Percentiles rank a stretch among this genome's conserved stretches.
phyloP scores from a whole-genome alignment of 768 basidiomycete genomes.

The Daedaleopsis nitida region DNA sequence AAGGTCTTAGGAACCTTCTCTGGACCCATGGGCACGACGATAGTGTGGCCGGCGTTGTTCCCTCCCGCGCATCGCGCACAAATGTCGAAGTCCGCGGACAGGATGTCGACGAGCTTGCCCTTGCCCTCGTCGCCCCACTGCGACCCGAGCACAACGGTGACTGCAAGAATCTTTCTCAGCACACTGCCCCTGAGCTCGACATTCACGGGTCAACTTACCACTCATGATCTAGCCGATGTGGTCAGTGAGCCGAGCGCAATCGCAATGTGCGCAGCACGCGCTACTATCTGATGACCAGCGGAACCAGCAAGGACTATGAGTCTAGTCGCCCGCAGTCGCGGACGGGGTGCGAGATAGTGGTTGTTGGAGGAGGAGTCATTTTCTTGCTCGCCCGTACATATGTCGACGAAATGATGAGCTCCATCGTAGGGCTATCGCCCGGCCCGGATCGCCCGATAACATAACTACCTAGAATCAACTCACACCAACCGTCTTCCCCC shows the following conservation, averaged over 20 bases:
- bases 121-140: conserved; percentile 96
- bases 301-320: not conserved
- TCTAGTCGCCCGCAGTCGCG: not conserved
- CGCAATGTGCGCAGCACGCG: not conserved
- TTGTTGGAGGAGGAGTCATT: conserved; percentile 15
- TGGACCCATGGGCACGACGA: conserved; percentile 76
- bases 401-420: not conserved
- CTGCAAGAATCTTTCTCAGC: conserved; percentile 28
- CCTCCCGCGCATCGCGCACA: conserved; percentile 98
- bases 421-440: not conserved
- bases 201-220: not conserved
- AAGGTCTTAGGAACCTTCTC: conserved; percentile 79
- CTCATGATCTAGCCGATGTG: conserved; percentile 3
- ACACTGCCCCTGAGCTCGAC: not conserved
- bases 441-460: not conserved
- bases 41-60: conserved; percentile 99
- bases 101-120: conserved; percentile 96
- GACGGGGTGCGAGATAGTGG: conserved; percentile 2
- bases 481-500: no score
- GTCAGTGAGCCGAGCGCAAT: no score
- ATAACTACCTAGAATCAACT: not conserved
- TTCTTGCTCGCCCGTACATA: conserved; percentile 5
- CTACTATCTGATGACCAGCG: conserved; percentile 11
- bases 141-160: conserved; percentile 79
- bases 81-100: conserved; percentile 85